These are phyloP conservation scores for Phytophthora colocasiae DNA, from an alignment of 352 stramenopile genomes.

Conservation along the genomic window DNA sequence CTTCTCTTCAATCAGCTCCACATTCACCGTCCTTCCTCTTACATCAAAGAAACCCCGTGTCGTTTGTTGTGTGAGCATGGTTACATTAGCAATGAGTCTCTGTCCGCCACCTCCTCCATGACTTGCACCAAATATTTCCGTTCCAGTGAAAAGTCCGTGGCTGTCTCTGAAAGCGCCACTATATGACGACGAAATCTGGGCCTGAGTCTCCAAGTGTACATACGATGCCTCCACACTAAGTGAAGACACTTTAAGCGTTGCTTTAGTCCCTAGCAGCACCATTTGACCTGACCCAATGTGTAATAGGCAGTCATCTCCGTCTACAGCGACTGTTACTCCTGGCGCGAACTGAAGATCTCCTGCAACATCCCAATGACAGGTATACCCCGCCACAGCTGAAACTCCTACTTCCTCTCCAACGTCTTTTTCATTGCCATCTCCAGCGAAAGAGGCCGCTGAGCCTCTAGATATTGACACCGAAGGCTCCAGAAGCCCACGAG, in stretches of 20 bases:
- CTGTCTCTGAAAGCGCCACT: constrained; percentile 36
- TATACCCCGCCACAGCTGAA: constrained; percentile 33
- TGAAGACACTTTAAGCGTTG: constrained; percentile 48
- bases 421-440: constrained; percentile 2
- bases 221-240: constrained; percentile 68
- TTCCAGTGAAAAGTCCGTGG: constrained; percentile 46
- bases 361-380: constrained; percentile 70
- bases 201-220: constrained; percentile 57
- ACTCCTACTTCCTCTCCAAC: background rate
- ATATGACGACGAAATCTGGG: constrained; percentile 47
- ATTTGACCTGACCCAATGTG: constrained; percentile 63
- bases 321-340: constrained; percentile 44
- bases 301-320: constrained; percentile 63
- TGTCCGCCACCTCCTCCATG: constrained; percentile 63
- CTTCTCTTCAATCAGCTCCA: constrained; percentile 29
- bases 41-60: constrained; percentile 65
- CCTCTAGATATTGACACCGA: constrained; percentile 3
- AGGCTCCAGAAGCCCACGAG: constrained; percentile 5
- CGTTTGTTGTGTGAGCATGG: constrained; percentile 41
- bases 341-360: constrained; percentile 57
- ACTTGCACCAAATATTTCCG: constrained; percentile 55
- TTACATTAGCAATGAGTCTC: constrained; percentile 46
- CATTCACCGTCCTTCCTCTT: constrained; percentile 31
- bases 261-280: constrained; percentile 47
- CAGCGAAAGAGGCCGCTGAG: constrained; percentile 2